Base-by-base conservation (phyloP, 495 filamentous ascomycete species). In the Annulohypoxylon stygium region DNA sequence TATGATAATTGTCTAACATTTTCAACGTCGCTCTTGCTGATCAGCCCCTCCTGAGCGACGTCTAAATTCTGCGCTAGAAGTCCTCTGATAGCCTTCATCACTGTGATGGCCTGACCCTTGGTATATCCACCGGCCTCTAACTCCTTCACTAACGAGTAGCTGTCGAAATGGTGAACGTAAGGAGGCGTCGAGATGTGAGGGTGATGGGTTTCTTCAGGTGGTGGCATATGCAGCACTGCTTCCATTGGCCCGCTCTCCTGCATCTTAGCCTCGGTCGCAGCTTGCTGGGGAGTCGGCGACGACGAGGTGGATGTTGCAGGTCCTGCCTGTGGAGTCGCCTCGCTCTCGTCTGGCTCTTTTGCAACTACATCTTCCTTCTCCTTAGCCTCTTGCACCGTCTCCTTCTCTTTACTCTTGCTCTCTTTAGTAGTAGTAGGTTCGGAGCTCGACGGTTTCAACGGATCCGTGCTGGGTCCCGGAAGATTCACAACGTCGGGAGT, bases 151-250 rank as follows among this genome's bases (percentile, higher is more conserved):
- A 97, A 86, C 3, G 88, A 89, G 76, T 94, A 98, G 16, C 91
- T 97, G 82, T 99, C 96, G 80, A 99, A 99, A 83, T 98, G 93
- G 83, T 99, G 96, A 11, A 97, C 89, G 79, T 97, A 95, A 2
- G 89, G 92, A 14, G 92, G 87, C 0, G 93, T 88, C 6, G 89
- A 83, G 34, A 97, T 89, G 51, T 90, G 90, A 16, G 87, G 88
- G 26, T 78, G 66, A 12, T 87, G 87, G 10, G 84, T 75, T 47
- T 69, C 76, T 50, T 83, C 77, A 20, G 79, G 83, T 36, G 80
- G 87, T 78, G 69, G 86, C 76, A 55, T 89, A 55, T 90, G 87
- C 0, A 93, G 84, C 12, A 93, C 87, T 12, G 88, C 88, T 41
- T 93, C 90, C 63, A 92, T 85, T 0, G 90, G 88, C 20, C 87